These are phyloP conservation scores for Cystobasidium tubakii DNA, from an alignment of 768 basidiomycete genomes.

Conservation along the genomic window DNA sequence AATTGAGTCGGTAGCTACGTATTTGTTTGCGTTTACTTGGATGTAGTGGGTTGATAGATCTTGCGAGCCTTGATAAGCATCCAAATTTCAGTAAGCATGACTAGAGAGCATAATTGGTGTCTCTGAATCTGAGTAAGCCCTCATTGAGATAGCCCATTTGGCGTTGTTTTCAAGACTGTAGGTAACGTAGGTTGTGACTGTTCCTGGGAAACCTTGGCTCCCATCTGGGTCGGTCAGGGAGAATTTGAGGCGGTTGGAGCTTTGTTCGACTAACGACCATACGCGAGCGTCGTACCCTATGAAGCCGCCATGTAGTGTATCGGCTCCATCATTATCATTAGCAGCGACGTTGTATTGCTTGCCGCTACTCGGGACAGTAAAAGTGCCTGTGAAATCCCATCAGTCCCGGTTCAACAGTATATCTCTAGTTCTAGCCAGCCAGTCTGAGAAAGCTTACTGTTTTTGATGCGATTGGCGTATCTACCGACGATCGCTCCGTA, in stretches of 20 bases:
- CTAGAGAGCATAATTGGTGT: constrained; percentile 60
- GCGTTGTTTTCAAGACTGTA: constrained; percentile 55
- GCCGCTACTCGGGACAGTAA: constrained; percentile 1
- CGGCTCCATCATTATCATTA: constrained; percentile 46
- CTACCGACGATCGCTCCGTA: constrained; percentile 29
- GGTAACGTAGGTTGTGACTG: constrained; percentile 47
- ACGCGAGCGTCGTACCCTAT: constrained; percentile 59
- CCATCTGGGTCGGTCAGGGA: constrained; percentile 55
- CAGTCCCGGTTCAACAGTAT: too few species aligned
- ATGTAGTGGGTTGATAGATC: constrained; percentile 51
- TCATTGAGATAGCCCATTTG: constrained; percentile 52
- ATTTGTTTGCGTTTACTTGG: constrained; percentile 51
- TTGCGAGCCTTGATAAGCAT: constrained; percentile 55
- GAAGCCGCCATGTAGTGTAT: constrained; percentile 59
- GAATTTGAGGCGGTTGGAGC: constrained; percentile 56
- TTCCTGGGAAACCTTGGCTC: constrained; percentile 58
- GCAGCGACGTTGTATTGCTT: constrained; percentile 17
- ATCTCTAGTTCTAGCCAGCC: too few species aligned
- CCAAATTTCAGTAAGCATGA: constrained; percentile 58
- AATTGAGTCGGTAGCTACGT: constrained; percentile 52
- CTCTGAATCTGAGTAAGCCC: constrained; percentile 55
- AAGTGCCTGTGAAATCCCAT: constrained; percentile 1
- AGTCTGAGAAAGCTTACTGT: constrained; percentile 4
- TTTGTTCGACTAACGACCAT: constrained; percentile 55
- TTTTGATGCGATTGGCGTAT: constrained; percentile 34